Percentiles rank a stretch among this genome's conserved stretches.
Conservation (phyloP, 1,284 basidiomycete genomes). For the Cronartium quercuum region DNA sequence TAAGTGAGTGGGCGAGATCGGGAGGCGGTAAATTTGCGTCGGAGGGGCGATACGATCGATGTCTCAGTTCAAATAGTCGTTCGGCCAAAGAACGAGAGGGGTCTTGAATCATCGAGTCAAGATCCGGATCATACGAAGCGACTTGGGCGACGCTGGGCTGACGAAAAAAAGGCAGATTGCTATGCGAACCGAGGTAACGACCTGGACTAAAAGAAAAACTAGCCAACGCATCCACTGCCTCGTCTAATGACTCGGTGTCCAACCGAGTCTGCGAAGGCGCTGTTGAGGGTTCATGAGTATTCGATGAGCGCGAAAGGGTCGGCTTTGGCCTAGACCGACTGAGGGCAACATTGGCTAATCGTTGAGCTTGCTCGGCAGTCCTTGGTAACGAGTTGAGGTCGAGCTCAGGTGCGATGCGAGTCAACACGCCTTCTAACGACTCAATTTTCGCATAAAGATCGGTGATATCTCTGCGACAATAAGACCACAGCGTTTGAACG, state of each 20-base stretch:
- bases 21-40: not conserved
- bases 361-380: slow-evolving; percentile 22
- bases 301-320: not conserved
- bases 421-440: slow-evolving; percentile 12
- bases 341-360: slow-evolving; percentile 6
- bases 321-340: not conserved
- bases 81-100: not conserved
- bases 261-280: not conserved
- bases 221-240: not conserved
- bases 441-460: slow-evolving; percentile 9
- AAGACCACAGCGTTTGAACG: not conserved
- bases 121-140: not conserved
- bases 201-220: not conserved
- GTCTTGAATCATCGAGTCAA: not conserved
- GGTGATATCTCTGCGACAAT: slow-evolving; percentile 12
- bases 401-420: slow-evolving; percentile 8
- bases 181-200: not conserved
- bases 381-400: slow-evolving; percentile 15
- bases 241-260: not conserved
- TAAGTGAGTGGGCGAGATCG: slow-evolving; percentile 9
- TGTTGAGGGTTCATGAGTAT: not conserved
- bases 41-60: not conserved
- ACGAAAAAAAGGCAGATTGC: not conserved
- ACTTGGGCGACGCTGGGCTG: not conserved
- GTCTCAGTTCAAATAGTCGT: not conserved